Evolutionary conservation across 1,284 basidiomycete genomes (phyloP).

Genomic region (Salmacisia buchloeana): DNA sequence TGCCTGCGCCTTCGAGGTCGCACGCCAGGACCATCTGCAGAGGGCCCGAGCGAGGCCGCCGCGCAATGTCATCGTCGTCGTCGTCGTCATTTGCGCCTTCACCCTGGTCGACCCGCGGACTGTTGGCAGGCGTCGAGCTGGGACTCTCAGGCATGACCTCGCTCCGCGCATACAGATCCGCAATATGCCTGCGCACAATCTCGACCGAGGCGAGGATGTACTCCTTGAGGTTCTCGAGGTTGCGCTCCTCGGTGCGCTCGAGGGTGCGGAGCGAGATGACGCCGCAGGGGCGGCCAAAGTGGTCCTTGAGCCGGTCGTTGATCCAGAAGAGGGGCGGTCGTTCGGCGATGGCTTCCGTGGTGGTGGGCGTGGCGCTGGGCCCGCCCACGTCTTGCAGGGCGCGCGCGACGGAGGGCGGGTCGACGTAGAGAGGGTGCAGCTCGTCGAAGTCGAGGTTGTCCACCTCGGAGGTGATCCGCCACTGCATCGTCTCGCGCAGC

Average conservation of each 20-base stretch:
- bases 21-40: slow-evolving; percentile 39
- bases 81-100: neutral
- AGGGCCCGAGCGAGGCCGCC: slow-evolving; percentile 7
- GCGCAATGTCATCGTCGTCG: neutral
- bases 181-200: slow-evolving; percentile 38
- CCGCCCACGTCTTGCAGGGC: neutral
- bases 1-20: slow-evolving; percentile 33
- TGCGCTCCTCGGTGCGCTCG: slow-evolving; percentile 29
- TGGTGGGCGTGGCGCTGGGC: neutral
- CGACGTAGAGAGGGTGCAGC: slow-evolving; percentile 40
- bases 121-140: neutral
- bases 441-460: slow-evolving; percentile 28
- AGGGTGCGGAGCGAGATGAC: slow-evolving; percentile 39
- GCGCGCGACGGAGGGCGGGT: slow-evolving; percentile 18
- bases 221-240: slow-evolving; percentile 42
- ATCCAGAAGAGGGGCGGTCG: slow-evolving; percentile 46
- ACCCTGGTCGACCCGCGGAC: neutral
- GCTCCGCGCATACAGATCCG: slow-evolving; percentile 4
- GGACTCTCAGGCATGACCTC: slow-evolving; percentile 10
- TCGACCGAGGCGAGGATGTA: slow-evolving; percentile 47
- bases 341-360: slow-evolving; percentile 10
- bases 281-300: slow-evolving; percentile 39
- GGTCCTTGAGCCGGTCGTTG: slow-evolving; percentile 38
- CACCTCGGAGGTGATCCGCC: slow-evolving; percentile 40
- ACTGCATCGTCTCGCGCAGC: slow-evolving; percentile 27